A percentile compares a stretch with the other conserved stretches of the same genome.
These are phyloP conservation scores for Gnaphalium uliginosum DNA, from an alignment of 129 eudicot species.

Conservation along the genomic window DNA sequence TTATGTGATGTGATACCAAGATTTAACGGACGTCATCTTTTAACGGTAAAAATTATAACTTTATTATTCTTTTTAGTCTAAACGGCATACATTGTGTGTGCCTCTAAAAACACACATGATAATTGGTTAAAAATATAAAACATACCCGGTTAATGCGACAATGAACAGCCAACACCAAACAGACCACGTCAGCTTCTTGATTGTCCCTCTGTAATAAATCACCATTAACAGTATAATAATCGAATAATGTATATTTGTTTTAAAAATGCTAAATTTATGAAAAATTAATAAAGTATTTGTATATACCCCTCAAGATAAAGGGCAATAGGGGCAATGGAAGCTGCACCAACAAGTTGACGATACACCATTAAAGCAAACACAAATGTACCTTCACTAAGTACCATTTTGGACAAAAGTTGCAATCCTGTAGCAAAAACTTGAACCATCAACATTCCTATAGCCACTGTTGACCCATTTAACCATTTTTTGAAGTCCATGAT, in stretches of 20 bases:
- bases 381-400: slow-evolving; percentile 15
- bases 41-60: no score
- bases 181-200: neutral
- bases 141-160: neutral
- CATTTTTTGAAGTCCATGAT: neutral
- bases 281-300: neutral
- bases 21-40: no score
- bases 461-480: neutral
- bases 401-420: slow-evolving; percentile 4
- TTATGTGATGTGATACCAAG: no score
- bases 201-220: neutral
- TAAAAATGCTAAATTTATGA: neutral
- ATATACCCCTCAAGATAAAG: neutral
- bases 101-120: neutral
- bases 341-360: slow-evolving; percentile 5
- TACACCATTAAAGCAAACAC: slow-evolving; percentile 15
- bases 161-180: neutral
- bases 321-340: neutral
- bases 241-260: no score
- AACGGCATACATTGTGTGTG: neutral
- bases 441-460: slow-evolving; percentile 11
- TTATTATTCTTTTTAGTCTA: no score
- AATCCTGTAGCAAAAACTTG: slow-evolving; percentile 5
- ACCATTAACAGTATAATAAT: neutral
- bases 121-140: neutral